Evolutionary conservation across 345 rosid species (phyloP).

Genomic region (Zanthoxylum bungeanum): DNA sequence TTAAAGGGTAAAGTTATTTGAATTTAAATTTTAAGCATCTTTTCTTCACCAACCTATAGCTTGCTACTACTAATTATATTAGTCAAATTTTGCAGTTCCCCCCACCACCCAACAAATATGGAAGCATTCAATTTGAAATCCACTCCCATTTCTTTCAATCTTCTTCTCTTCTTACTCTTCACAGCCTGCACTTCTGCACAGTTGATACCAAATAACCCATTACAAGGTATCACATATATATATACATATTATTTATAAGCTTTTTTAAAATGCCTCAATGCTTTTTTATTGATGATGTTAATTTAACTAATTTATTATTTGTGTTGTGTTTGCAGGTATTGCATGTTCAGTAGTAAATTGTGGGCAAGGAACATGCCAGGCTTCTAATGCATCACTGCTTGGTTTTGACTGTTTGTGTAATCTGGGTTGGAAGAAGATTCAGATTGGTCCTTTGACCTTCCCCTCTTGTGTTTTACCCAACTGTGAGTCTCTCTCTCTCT

Average conservation of each 20-base stretch:
- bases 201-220: background rate
- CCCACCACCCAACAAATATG: constrained; percentile 6
- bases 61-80: no score
- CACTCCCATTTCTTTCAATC: constrained; percentile 4
- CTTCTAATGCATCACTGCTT: background rate
- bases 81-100: background rate
- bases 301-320: background rate
- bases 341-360: constrained; percentile 21
- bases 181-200: background rate
- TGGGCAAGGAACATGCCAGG: constrained; percentile 37
- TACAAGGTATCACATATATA: background rate
- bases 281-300: background rate
- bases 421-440: constrained; percentile 46
- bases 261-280: background rate
- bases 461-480: constrained; percentile 45
- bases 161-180: constrained; percentile 18
- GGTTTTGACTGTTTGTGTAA: constrained; percentile 41
- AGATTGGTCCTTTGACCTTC: constrained; percentile 28
- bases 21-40: no score
- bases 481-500: constrained; percentile 31
- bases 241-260: background rate
- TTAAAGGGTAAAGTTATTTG: no score
- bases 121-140: constrained; percentile 8
- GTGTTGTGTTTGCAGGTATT: constrained; percentile 2
- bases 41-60: background rate